These are phyloP conservation scores for Thermothelomyces thermophilus DNA, from an alignment of 2,329 filamentous ascomycete genomes.

Conservation along the genomic window DNA sequence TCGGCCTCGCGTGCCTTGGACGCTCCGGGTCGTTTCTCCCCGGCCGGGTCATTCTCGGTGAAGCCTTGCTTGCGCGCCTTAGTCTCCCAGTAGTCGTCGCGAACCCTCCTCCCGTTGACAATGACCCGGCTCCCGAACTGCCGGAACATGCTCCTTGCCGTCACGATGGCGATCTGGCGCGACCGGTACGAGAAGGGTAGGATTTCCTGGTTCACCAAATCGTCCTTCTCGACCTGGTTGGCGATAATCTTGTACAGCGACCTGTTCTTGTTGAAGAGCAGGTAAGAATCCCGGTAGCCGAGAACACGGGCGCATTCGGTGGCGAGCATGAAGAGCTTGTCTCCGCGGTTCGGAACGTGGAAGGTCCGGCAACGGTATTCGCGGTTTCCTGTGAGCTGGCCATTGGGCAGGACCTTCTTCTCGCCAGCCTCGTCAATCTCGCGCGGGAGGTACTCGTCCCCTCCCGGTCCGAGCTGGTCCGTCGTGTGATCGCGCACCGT, in stretches of 20 bases:
- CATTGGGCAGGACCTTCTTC: constrained; percentile 82
- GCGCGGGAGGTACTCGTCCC: constrained; percentile 90
- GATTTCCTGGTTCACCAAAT: constrained; percentile 90
- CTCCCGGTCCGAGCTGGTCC: constrained; percentile 80
- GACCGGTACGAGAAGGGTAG: constrained; percentile 96
- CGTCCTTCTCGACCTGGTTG: constrained; percentile 91
- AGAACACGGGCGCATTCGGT: constrained; percentile 94
- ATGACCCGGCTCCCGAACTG: constrained; percentile 96
- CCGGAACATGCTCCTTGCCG: constrained; percentile 94
- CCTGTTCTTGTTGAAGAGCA: constrained; percentile 97
- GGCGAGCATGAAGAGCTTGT: constrained; percentile 97
- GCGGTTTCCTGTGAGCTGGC: constrained; percentile 72
- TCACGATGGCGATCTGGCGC: constrained; percentile 97
- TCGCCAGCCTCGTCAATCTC: constrained; percentile 91
- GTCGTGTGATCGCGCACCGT: constrained; percentile 97
- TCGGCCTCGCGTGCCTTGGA: constrained; percentile 81
- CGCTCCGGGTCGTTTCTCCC: constrained; percentile 90
- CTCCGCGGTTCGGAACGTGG: constrained; percentile 78
- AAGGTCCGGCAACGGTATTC: constrained; percentile 94
- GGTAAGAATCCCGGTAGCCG: constrained; percentile 93
- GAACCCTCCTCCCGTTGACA: constrained; percentile 78
- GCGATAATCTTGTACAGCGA: constrained; percentile 98
- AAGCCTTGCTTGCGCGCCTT: constrained; percentile 97
- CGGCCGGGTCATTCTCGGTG: constrained; percentile 90
- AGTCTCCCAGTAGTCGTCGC: constrained; percentile 98